phyloP scores from a whole-genome alignment of 2,329 filamentous ascomycete species.

The Remersonia thermophila region DNA sequence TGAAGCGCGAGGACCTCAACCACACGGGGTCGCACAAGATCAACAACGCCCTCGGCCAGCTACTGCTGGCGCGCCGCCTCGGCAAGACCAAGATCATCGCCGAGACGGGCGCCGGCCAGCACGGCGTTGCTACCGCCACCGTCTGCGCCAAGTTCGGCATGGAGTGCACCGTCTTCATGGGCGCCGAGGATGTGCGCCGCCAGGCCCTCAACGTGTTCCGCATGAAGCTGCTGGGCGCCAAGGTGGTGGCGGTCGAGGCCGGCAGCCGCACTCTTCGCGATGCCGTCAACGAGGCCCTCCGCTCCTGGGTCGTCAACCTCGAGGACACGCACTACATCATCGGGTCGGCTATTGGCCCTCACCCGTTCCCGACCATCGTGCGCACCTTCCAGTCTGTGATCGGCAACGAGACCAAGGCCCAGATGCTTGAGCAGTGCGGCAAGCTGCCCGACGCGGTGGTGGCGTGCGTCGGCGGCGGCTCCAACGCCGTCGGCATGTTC shows the following conservation, averaged over 20 bases:
- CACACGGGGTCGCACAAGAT: conserved; percentile 99
- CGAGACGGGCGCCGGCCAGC: conserved; percentile 93
- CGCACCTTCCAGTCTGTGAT: conserved; percentile 97
- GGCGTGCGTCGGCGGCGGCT: conserved; percentile 89
- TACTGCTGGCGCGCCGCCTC: conserved; percentile 70
- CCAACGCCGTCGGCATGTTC: conserved; percentile 96
- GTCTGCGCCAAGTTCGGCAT: conserved; percentile 97
- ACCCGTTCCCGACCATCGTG: conserved; percentile 95
- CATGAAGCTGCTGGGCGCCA: conserved; percentile 89
- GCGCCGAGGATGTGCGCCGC: conserved; percentile 88
- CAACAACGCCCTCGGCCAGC: conserved; percentile 93
- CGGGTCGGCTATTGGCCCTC: conserved; percentile 90
- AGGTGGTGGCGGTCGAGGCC: conserved; percentile 84
- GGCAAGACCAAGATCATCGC: conserved; percentile 97
- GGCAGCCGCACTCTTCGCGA: conserved; percentile 74
- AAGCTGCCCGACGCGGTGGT: conserved; percentile 93
- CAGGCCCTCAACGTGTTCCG: conserved; percentile 97
- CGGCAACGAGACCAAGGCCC: conserved; percentile 82
- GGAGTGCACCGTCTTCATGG: conserved; percentile 98
- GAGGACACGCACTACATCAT: conserved; percentile 97
- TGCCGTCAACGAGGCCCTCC: conserved; percentile 89
- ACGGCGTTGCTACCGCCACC: conserved; percentile 93
- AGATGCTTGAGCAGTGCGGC: conserved; percentile 73
- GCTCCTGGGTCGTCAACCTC: conserved; percentile 86
- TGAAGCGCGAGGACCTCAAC: conserved; percentile 95